These are phyloP conservation scores for Claviceps sp. DNA, from an alignment of 2,329 filamentous ascomycete genomes.

Conservation along the genomic window DNA sequence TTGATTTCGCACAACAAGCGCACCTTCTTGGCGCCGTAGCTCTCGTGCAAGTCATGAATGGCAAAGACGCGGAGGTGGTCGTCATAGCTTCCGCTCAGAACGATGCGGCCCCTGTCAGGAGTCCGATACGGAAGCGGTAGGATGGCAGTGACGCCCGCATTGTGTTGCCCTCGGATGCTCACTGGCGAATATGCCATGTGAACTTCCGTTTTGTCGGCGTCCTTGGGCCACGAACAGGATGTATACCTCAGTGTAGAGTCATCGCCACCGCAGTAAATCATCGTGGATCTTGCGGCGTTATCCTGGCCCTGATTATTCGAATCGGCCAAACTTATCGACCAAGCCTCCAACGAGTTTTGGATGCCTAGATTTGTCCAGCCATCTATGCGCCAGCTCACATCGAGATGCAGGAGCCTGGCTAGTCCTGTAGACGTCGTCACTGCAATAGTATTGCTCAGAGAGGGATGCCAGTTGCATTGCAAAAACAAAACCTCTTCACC, in stretches of 20 bases:
- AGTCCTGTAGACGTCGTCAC: slow-evolving; percentile 58
- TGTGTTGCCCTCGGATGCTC: slow-evolving; percentile 39
- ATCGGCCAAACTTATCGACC: slow-evolving; percentile 52
- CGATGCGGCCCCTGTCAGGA: slow-evolving; percentile 35
- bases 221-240: slow-evolving; percentile 17
- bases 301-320: slow-evolving; percentile 3
- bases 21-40: slow-evolving; percentile 27
- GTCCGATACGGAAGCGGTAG: slow-evolving; percentile 45
- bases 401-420: slow-evolving; percentile 42
- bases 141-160: slow-evolving; percentile 80
- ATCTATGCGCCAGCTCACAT: slow-evolving; percentile 26
- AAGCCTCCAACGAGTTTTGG: slow-evolving; percentile 52
- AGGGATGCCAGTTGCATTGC: slow-evolving; percentile 62
- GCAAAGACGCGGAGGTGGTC: slow-evolving; percentile 61
- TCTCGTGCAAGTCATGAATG: slow-evolving; percentile 27
- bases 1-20: slow-evolving; percentile 48
- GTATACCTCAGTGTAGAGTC: slow-evolving; percentile 48
- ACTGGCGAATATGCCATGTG: slow-evolving; percentile 10
- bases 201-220: slow-evolving; percentile 7
- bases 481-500: slow-evolving; percentile 51
- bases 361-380: slow-evolving; percentile 26
- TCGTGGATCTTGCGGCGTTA: slow-evolving; percentile 17
- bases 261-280: slow-evolving; percentile 60
- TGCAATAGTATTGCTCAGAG: slow-evolving; percentile 39
- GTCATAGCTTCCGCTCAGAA: slow-evolving; percentile 87